Base-by-base conservation (phyloP, 208 protist genomes). In the Leptomonas seymouri region DNA sequence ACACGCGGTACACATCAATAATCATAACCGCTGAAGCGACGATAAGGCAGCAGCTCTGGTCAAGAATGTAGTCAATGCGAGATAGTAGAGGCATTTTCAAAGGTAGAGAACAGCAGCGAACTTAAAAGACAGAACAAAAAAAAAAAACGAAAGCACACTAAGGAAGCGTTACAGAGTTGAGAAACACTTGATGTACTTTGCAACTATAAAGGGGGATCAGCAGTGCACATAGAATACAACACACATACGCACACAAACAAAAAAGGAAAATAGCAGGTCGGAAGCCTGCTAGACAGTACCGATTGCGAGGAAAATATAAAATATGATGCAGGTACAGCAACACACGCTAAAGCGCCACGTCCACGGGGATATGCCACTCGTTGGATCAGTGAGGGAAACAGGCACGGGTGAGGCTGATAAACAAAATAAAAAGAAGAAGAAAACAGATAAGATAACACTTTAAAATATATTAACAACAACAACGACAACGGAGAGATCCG, bases 1-100 rank as follows among this genome's bases (percentile, higher is more conserved):
- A 56, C 2, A 87, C 23, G 20, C 28, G 74, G 68, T 81, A 90
- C 12, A 78, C 45, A 27, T 90, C 86, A 6, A 82, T 69, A 3
- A 76, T 42, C 9, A 68, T 48, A 1, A 90, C 81, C n/a, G 65
- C 54, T 18, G 58, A 16, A 31, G 70, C 74, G 1, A 90, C 81
- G 34, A 78, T 31, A 4, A 77, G 53, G 49, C 67, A 81, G 66
- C 81, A 85, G 58, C 64, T 81, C 23, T 56, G 53, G 57, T 90
- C 85, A 7, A 85, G 69, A 5, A 58, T 25, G 49, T 64, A 67
- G 45, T 85, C 68, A 8, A 87, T 4, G 6, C 60, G 54, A 1
- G 65, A 59, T 0, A 79, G 11, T 23, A 61, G 30, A 6, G 41
- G 46, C 69, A 72, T 77, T 8, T 18, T 23, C 2, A n/a, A 49